Evolutionary conservation across 495 filamentous ascomycete genomes (phyloP).

Genomic region (Daldinia childiae): DNA sequence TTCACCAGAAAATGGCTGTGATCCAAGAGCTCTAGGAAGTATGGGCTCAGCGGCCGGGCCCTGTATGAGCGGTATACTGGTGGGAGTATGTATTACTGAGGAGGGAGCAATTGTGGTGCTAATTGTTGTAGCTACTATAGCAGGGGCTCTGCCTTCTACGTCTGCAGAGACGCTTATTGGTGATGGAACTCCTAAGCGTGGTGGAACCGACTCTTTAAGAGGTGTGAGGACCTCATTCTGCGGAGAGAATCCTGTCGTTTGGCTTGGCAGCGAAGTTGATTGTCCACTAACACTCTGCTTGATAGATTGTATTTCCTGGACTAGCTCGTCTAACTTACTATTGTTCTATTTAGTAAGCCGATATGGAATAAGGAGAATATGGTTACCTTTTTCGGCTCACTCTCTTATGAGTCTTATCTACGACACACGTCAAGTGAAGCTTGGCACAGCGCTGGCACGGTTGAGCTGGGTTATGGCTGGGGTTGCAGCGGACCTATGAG

Average conservation of each 20-base stretch:
- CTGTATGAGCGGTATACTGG: conserved; percentile 18
- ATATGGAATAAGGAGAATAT: neutral
- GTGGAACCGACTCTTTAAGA: conserved; percentile 35
- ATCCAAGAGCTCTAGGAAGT: conserved; percentile 52
- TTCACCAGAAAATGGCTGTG: conserved; percentile 57
- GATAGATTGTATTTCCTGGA: conserved; percentile 56
- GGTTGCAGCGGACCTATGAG: conserved; percentile 56
- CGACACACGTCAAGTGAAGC: conserved; percentile 55
- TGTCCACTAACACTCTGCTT: conserved; percentile 52
- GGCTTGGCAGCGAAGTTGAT: conserved; percentile 24
- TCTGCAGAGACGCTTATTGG: conserved; percentile 32
- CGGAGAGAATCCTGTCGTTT: conserved; percentile 13
- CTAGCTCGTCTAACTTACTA: conserved; percentile 58
- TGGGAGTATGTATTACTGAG: conserved; percentile 37
- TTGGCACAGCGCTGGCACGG: conserved; percentile 57
- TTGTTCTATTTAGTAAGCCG: conserved; percentile 18
- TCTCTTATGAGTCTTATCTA: conserved; percentile 58
- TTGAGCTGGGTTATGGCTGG: conserved; percentile 50
- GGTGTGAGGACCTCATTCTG: conserved; percentile 23
- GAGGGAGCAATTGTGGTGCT: conserved; percentile 27
- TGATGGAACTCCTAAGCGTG: conserved; percentile 37
- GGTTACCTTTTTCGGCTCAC: conserved; percentile 53
- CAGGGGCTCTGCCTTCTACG: conserved; percentile 23
- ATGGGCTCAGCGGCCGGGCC: conserved; percentile 24
- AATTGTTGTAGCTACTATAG: conserved; percentile 5